Conservation (phyloP, 441 rosid species). For the Populus hybrid region DNA sequence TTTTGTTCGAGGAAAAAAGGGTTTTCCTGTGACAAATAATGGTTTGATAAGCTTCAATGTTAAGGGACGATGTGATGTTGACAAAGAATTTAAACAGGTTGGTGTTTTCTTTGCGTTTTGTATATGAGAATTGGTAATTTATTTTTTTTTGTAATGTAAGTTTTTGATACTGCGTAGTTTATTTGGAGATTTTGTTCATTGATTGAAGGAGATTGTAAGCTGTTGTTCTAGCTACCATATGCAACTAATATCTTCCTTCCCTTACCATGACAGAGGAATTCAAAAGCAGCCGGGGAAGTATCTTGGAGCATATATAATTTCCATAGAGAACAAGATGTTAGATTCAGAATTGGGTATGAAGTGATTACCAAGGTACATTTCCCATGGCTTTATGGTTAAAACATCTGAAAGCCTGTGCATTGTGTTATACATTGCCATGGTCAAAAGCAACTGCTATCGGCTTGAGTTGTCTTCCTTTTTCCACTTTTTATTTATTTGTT, state of each 20-base stretch:
- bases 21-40: conserved; percentile 56
- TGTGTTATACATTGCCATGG: background rate
- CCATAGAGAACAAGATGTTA: conserved; percentile 77
- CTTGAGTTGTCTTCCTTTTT: conserved; percentile 2
- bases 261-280: conserved; percentile 56
- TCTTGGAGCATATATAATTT: conserved; percentile 70
- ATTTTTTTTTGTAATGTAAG: background rate
- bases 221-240: background rate
- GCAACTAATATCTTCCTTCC: conserved; percentile 14
- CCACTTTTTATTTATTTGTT: background rate
- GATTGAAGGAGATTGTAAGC: background rate
- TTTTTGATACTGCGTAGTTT: background rate
- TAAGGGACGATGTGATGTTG: conserved; percentile 72
- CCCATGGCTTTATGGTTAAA: background rate
- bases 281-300: conserved; percentile 78
- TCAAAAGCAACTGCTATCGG: background rate
- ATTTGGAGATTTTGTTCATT: background rate
- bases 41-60: conserved; percentile 54
- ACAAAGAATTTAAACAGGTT: conserved; percentile 70
- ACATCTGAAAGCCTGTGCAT: background rate
- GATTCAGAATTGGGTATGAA: conserved; percentile 81
- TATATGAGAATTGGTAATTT: background rate
- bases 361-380: conserved; percentile 59
- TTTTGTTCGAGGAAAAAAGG: conserved; percentile 60
- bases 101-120: conserved; percentile 11